Evolutionary conservation across 2,329 filamentous ascomycete genomes (phyloP).

Genomic region (Dactylellina parvicollis): DNA sequence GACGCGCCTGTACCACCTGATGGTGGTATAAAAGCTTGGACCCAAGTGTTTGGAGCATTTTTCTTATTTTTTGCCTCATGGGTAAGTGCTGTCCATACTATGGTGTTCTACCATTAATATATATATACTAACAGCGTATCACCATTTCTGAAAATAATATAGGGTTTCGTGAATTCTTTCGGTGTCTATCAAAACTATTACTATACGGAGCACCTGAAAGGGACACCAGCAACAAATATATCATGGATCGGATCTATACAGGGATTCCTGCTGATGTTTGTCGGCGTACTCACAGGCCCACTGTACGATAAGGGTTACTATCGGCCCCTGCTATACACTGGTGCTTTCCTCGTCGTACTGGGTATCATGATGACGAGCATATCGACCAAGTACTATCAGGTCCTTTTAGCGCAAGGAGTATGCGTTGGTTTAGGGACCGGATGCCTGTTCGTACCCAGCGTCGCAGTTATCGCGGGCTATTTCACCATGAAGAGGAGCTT

Average conservation of each 20-base stretch:
- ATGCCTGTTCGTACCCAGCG: conserved; percentile 62
- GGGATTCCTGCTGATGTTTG: conserved; percentile 63
- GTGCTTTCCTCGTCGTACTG: conserved; percentile 63
- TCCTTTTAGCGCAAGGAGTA: conserved; percentile 68
- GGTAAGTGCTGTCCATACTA: conserved; percentile 55
- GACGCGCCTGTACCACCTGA: conserved; percentile 59
- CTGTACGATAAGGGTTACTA: conserved; percentile 66
- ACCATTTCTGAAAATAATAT: not conserved
- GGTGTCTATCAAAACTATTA: conserved; percentile 66
- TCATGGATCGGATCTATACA: conserved; percentile 66
- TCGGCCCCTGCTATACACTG: conserved; percentile 61
- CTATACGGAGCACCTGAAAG: conserved; percentile 53
- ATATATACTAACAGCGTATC: too few species aligned
- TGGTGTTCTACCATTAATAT: not conserved
- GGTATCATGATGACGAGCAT: conserved; percentile 65
- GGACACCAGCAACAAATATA: conserved; percentile 59
- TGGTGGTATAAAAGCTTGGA: conserved; percentile 68
- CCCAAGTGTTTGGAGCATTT: conserved; percentile 67
- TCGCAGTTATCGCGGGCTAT: conserved; percentile 63
- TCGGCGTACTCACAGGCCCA: conserved; percentile 64
- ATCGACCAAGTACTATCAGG: conserved; percentile 65
- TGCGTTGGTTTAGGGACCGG: conserved; percentile 67
- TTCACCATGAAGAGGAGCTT: conserved; percentile 62
- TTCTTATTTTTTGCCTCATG: conserved; percentile 70
- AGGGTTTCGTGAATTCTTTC: conserved; percentile 62